Evolutionary conservation across 2,329 filamentous ascomycete species (phyloP), one percentile per base, ranked within the genome.

Genomic region (Huntiella decipiens): DNA sequence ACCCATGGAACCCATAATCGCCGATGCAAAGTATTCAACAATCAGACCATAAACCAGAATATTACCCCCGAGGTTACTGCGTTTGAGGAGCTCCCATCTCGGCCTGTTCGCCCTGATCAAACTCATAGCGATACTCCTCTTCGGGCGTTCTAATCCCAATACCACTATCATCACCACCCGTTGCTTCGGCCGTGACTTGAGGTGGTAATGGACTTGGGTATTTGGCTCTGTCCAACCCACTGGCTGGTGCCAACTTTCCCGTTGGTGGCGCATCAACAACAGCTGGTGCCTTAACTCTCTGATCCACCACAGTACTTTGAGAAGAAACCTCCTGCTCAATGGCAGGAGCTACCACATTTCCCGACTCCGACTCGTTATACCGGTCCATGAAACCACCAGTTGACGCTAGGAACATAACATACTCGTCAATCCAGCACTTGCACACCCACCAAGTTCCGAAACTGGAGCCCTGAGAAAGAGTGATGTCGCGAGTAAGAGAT

Each of bases 371-470:
- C 5, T 61, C 62, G 52, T 65, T 72, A 49, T 70, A 49, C 5
- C 43, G 70, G 52, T 70, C 68, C 66, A 95, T 77, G 57, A 95
- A 95, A 0, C 88, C 88, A 43, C 87, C 88, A 54, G 87, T 79
- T 55, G 92, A 85, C 0, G 84, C 85, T 53, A 94, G 68, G 71
- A 92, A 95, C 48, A 81, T 71, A 43, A 86, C 76, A 83, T 93
- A 92, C 63, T 96, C 88, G 56, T 95, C 87, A 44, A 95, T 74
- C 70, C 88, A 96, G 48, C 88, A 87, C 59, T 95, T 94, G 3
- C 86, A 86, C 48, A 95, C 82, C 83, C 83, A 91, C 85, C 85
- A 92, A 4, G 82, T 79, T n/a, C 82, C 80, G 56, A 88, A 92
- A 56, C 81, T 87, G 56, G 79, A 76, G 13, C 80, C 82, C 52